Percentiles rank a stretch among this genome's conserved stretches.
Evolutionary conservation across 441 rosid genomes (phyloP).

Genomic region (Brassica balearica): DNA sequence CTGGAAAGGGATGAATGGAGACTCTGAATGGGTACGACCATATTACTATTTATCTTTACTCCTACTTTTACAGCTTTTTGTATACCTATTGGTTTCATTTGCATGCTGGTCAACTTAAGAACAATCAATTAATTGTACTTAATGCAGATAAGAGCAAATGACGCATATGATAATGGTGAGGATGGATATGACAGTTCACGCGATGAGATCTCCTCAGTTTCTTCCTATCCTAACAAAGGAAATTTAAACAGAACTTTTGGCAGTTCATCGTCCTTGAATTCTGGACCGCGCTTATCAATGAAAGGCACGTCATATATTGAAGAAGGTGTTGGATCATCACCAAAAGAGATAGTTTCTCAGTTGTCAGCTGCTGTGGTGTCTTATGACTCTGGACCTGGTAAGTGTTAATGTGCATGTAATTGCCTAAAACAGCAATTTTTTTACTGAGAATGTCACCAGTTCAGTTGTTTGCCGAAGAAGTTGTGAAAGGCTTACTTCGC

Average conservation of each 20-base stretch:
- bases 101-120: constrained; percentile 13
- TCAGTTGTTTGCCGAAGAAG: constrained; percentile 11
- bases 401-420: constrained; percentile 30
- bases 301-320: constrained; percentile 62
- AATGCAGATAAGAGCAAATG: constrained; percentile 79
- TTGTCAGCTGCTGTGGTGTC: constrained; percentile 75
- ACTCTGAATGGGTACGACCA: constrained; percentile 89
- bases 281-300: constrained; percentile 71
- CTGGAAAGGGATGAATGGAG: constrained; percentile 97
- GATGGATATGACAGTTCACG: constrained; percentile 94
- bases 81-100: constrained; percentile 26
- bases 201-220: constrained; percentile 90
- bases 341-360: constrained; percentile 63
- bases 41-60: constrained; percentile 9
- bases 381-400: constrained; percentile 63
- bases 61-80: constrained; percentile 12
- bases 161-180: constrained; percentile 68
- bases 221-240: constrained; percentile 74
- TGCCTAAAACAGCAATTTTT: constrained; percentile 1
- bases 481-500: constrained; percentile 10
- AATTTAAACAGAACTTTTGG: constrained; percentile 69
- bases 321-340: constrained; percentile 66
- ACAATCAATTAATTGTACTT: constrained; percentile 24
- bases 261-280: constrained; percentile 79
- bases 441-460: constrained; percentile 20